Base-by-base conservation (phyloP, 192 early-diverging fungal genomes). In the Coemansia sp. region DNA sequence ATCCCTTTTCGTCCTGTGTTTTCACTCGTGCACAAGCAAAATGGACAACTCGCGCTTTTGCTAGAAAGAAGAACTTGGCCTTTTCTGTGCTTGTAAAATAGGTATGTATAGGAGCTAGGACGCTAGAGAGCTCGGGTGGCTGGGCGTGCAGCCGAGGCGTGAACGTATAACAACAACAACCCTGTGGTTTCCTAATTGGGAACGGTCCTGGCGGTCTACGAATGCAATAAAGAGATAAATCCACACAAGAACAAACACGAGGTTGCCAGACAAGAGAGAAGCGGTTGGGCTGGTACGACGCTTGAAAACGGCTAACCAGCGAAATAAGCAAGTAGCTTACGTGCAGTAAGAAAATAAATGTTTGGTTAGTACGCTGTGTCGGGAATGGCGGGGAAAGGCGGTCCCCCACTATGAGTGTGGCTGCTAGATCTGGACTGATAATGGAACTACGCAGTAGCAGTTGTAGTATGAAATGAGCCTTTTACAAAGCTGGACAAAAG, bases 41-140 rank as follows among this genome's bases (percentile, higher is more conserved):
- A 44, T 24, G 42, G 40, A 46, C 53, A 46, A 7, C 63, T 40
- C 37, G 36, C 24, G 21, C 21, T 44, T 64, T 51, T 38, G 56
- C 56, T 23, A 48, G 58, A 54, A 54, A 54, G 52, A 28, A 17
- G 47, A 20, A 18, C 2, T 8, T 20, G 12, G 17, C 18, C 47
- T 44, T 44, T 44, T 44, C 40, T n/a, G 14, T 12, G 40, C 40
- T n/a, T 44, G 40, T 44, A n/a, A n/a, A n/a, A 44, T 44, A 15
- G 11, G 40, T 12, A 9, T 48, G 47, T 48, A 48, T 48, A 48
- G 18, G 40, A 14, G 40, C 40, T 44, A 44, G 12, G 40, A 44
- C 40, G 40, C 40, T 44, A 44, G 40, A 44, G 40, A 44, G 40
- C 15, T n/a, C 38, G 11, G 40, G 40, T 44, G 40, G 40, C 40